Conservation (phyloP, 169 alveolate species). For the Plasmodium berghei region DNA sequence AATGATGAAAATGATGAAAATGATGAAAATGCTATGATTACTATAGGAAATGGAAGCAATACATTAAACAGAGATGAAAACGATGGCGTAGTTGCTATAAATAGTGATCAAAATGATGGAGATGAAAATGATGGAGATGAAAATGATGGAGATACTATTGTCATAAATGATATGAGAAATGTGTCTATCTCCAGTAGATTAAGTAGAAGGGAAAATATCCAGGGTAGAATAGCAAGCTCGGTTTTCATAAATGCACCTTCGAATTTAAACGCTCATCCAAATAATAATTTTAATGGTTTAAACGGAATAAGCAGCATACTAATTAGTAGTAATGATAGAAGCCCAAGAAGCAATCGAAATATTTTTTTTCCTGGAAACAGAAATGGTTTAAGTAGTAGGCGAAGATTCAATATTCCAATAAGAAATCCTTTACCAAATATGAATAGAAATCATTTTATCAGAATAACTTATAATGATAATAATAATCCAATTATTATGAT, state of each 20-base stretch:
- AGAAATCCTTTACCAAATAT: constrained; percentile 24
- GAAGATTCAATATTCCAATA: constrained; percentile 41
- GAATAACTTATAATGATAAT: constrained; percentile 69
- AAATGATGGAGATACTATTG: too few species aligned
- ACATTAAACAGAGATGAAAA: not conserved
- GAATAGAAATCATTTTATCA: constrained; percentile 56
- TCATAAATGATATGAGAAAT: too few species aligned
- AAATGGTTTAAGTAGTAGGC: constrained; percentile 21
- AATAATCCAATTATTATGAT: constrained; percentile 67
- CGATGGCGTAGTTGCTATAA: not conserved
- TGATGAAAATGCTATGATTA: constrained; percentile 1
- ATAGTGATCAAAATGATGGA: not conserved
- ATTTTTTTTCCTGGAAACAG: constrained; percentile 13
- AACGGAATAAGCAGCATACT: not conserved
- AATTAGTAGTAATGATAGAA: constrained; percentile 3
- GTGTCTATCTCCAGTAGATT: not conserved
- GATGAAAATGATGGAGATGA: too few species aligned
- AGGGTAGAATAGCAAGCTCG: constrained; percentile 35
- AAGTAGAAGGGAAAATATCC: constrained; percentile 20
- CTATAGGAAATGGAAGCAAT: not conserved
- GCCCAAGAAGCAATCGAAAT: constrained; percentile 20
- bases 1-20: not conserved
- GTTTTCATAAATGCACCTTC: constrained; percentile 23
- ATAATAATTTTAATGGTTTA: not conserved
- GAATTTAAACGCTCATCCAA: constrained; percentile 1